Base-by-base conservation (phyloP, 2,329 filamentous ascomycete species). In the Phoma herbarum region DNA sequence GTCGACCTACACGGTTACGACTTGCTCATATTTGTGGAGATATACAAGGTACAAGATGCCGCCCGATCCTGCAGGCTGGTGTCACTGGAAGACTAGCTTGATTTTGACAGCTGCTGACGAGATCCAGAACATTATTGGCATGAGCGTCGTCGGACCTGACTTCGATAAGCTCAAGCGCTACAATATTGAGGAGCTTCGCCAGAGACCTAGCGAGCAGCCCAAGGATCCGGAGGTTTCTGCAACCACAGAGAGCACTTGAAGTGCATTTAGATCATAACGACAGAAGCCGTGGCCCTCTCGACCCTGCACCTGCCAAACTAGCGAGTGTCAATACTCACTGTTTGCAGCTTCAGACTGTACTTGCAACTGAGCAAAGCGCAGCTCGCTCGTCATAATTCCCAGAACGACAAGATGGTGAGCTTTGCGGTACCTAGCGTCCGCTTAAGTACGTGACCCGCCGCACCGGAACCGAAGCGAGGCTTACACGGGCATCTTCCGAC, bases 1-100 rank as follows among this genome's bases (percentile, higher is more conserved):
- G 92, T 95, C 58, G 87, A 93, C 68, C 84, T 96, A n/a, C 85
- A 83, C 46, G 84, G 83, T n/a, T 90, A 91, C 31, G 90, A 94
- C 78, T 86, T 91, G 72, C 86, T 93, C 29, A 89, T 95, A 66
- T 78, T 94, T 61, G 86, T 95, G 56, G 91, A 95, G 69, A 84
- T 95, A 56, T 94, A 90, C 75, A 88, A 92, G 85, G 91, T 91
- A 83, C 66, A 82, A 73, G 61, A 58, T 64, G 48, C 59, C 57
- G 60, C 61, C 65, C 55, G 41, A 52, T 64, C 48, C 52, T 29
- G 39, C 52, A 37, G 37, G 29, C 29, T 33, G 42, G 47, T 28
- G 39, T 57, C 45, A 45, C 45, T 39, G 11, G 29, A 22, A 16
- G 29, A 23, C 35, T 43, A 35, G 53, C 55, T 26, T 52, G 25